Evolutionary conservation across 768 basidiomycete species (phyloP).

Genomic region (Lyophyllum shimeji): DNA sequence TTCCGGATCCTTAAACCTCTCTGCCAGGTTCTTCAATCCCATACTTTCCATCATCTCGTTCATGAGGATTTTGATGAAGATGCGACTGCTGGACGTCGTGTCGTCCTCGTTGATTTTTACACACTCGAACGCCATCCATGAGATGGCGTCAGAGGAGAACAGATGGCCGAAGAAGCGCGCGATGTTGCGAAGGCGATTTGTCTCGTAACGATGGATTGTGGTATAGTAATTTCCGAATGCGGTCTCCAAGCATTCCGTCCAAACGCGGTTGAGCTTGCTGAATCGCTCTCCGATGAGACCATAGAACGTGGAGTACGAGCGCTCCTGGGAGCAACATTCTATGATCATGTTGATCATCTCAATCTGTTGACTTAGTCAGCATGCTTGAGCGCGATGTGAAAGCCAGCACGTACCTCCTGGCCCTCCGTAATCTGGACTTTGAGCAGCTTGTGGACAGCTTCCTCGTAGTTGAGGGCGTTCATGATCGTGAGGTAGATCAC

Average conservation of each 20-base stretch:
- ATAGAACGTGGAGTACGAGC: conserved; percentile 97
- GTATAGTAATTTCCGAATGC: conserved; percentile 90
- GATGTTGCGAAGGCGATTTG: conserved; percentile 96
- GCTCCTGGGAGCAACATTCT: conserved; percentile 99
- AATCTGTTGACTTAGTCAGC: conserved; percentile 49
- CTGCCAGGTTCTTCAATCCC: conserved; percentile 84
- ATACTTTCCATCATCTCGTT: conserved; percentile 93
- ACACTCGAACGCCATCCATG: conserved; percentile 82
- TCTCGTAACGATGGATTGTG: conserved; percentile 98
- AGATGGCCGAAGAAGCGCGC: conserved; percentile 96
- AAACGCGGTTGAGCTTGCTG: conserved; percentile 92
- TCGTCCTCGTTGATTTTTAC: conserved; percentile 97
- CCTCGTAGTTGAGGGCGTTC: conserved; percentile 97
- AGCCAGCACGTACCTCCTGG: conserved; percentile 71
- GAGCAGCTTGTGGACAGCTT: conserved; percentile 97
- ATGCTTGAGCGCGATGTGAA: background rate
- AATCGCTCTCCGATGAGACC: conserved; percentile 96
- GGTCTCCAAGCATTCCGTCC: conserved; percentile 87
- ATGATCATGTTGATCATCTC: conserved; percentile 98
- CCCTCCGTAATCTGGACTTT: conserved; percentile 92
- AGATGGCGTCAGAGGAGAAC: conserved; percentile 80
- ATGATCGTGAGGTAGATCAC: conserved; percentile 97
- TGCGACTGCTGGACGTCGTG: conserved; percentile 93
- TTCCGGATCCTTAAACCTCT: conserved; percentile 88
- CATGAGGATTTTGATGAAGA: conserved; percentile 97